Percentiles rank a stretch among this genome's conserved stretches.
These are phyloP conservation scores for Boletus subcaerulescens DNA, from an alignment of 768 basidiomycete species.

Conservation along the genomic window DNA sequence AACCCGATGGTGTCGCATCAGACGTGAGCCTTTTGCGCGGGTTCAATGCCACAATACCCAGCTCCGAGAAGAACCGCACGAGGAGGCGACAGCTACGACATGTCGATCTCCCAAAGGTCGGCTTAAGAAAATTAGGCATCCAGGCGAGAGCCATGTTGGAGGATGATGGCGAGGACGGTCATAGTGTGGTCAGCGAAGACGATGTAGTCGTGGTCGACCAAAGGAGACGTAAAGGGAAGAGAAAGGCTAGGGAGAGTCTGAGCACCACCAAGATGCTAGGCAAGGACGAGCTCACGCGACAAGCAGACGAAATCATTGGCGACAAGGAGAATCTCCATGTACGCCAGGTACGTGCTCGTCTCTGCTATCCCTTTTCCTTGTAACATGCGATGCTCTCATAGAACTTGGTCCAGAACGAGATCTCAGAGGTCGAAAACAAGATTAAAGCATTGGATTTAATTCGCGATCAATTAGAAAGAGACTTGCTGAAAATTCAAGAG, in stretches of 20 bases:
- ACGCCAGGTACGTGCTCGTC: slow-evolving; percentile 54
- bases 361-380: slow-evolving; percentile 1
- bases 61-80: slow-evolving; percentile 73
- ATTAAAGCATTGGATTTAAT: slow-evolving; percentile 83
- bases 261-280: slow-evolving; percentile 70
- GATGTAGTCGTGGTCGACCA: slow-evolving; percentile 60
- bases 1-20: slow-evolving; percentile 64
- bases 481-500: slow-evolving; percentile 84
- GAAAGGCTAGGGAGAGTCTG: slow-evolving; percentile 62
- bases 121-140: slow-evolving; percentile 78
- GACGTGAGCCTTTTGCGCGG: slow-evolving; percentile 83
- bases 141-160: slow-evolving; percentile 68
- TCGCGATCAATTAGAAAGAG: slow-evolving; percentile 73
- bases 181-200: slow-evolving; percentile 71
- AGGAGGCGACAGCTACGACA: slow-evolving; percentile 78
- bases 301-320: slow-evolving; percentile 78
- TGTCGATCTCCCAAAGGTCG: slow-evolving; percentile 70
- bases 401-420: slow-evolving; percentile 85
- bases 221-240: slow-evolving; percentile 35
- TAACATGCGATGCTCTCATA: slow-evolving; percentile 31
- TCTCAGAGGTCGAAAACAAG: slow-evolving; percentile 85
- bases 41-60: slow-evolving; percentile 94
- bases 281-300: slow-evolving; percentile 79
- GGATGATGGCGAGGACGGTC: slow-evolving; percentile 49
- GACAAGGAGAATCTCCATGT: slow-evolving; percentile 95